Evolutionary conservation across 2,329 filamentous ascomycete genomes (phyloP).

Genomic region (Penicillium oxalicum): DNA sequence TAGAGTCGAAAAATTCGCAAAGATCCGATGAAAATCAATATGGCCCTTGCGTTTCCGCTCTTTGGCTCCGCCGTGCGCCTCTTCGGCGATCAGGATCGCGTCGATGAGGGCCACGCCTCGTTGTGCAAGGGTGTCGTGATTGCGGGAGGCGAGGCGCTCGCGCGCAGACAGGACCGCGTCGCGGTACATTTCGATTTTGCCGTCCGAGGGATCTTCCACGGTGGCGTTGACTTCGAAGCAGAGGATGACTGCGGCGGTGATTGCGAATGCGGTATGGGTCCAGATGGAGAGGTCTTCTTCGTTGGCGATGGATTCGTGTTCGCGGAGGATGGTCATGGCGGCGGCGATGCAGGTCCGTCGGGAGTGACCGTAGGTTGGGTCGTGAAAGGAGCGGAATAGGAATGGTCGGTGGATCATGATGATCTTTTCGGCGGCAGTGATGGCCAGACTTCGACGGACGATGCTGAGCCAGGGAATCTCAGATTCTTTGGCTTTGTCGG

Average conservation of each 20-base stretch:
- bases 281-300: constrained; percentile 23
- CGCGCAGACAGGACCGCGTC: constrained; percentile 19
- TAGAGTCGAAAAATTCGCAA: constrained; percentile 19
- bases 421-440: constrained; percentile 38
- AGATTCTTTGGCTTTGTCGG: constrained; percentile 21
- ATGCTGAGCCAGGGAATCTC: constrained; percentile 32
- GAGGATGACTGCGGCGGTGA: constrained; percentile 24
- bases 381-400: constrained; percentile 30
- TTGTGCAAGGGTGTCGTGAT: constrained; percentile 21
- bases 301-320: constrained; percentile 22
- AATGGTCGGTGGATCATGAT: constrained; percentile 41
- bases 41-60: constrained; percentile 3
- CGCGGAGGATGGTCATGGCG: constrained; percentile 35
- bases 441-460: constrained; percentile 34
- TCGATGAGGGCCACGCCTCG: constrained; percentile 23
- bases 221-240: constrained; percentile 22
- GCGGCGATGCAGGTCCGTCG: constrained; percentile 35
- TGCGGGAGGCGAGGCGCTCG: constrained; percentile 15
- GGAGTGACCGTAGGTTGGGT: constrained; percentile 30
- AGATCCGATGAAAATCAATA: constrained; percentile 19
- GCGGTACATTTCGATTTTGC: constrained; percentile 16
- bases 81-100: constrained; percentile 20
- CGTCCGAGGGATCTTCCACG: constrained; percentile 8
- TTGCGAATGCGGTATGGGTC: constrained; percentile 25
- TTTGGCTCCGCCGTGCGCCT: not conserved